Evolutionary conservation across 2,329 filamentous ascomycete genomes (phyloP), one percentile per base, ranked within the genome.

Genomic region (Periconia digitata): DNA sequence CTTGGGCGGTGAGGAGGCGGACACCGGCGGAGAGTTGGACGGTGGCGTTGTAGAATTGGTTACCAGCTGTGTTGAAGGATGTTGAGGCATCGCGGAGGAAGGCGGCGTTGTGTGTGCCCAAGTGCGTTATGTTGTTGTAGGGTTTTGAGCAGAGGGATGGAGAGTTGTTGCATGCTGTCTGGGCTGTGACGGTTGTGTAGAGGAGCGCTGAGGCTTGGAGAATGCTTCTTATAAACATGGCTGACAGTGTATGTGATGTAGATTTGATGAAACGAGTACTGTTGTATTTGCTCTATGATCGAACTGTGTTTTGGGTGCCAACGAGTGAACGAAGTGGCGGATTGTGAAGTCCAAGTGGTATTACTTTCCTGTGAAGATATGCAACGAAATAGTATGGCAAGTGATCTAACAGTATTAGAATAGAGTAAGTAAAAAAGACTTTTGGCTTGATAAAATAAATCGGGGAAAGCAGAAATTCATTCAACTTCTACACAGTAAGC

Each of bases 41-140:
- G 2, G 85, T 89, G 6, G 85, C 85, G 69, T 90, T 87, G 72
- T 81, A 85, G 73, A 78, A 89, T 72, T 92, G 89, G 68, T 90
- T 88, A 6, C 86, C 87, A 2, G 84, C 80, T 2, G 84, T 70
- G 21, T 83, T 84, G 68, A 85, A 82, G 51, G 73, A 75, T 1
- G 83, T 86, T 46, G 78, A 79, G 21, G 74, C 68, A 60, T 90
- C 85, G 42, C 86, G 79, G 37, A 91, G 70, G 66, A 91, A 92
- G 10, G 87, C 78, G 51, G 82, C 85, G 72, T 91, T 81, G 73
- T 92, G 89, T 16, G 86, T 87, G 18, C 88, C 88, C 63, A 92
- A 82, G 68, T 92, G 81, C 3, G 89, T 92, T 59, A 94, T 81
- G 57, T 87, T 83, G 73, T 84, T 85, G 75, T 94, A 94, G 16